phyloP scores from a whole-genome alignment of 164 flowering plant species.

The Umbilicus rupestris region DNA sequence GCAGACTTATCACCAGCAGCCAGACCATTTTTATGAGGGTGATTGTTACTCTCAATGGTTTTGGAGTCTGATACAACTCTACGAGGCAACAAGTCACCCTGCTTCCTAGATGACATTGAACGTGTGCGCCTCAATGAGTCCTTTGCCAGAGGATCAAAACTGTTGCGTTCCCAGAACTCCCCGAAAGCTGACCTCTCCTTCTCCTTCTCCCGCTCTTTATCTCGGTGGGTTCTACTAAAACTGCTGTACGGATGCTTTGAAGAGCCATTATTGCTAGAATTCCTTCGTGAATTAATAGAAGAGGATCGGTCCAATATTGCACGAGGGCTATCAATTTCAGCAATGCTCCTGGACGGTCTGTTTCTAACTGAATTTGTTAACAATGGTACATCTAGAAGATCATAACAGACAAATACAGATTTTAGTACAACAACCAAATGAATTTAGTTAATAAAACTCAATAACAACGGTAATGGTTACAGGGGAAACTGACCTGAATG shows the following conservation, averaged over 20 bases:
- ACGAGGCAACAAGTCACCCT: slow-evolving; percentile 32
- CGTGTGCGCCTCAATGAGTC: slow-evolving; percentile 48
- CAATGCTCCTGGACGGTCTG: slow-evolving; percentile 29
- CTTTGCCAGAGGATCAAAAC: slow-evolving; percentile 34
- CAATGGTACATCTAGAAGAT: slow-evolving; percentile 34
- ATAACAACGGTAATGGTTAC: not conserved
- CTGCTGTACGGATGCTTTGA: slow-evolving; percentile 61
- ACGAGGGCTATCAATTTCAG: slow-evolving; percentile 44
- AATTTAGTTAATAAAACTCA: not conserved
- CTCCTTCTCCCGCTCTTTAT: slow-evolving; percentile 56
- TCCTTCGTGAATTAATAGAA: slow-evolving; percentile 46
- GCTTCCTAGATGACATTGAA: slow-evolving; percentile 49
- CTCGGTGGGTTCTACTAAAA: slow-evolving; percentile 61
- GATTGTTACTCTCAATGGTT: slow-evolving; percentile 16
- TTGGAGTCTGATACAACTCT: slow-evolving; percentile 22
- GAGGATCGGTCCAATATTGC: slow-evolving; percentile 37
- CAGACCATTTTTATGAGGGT: slow-evolving; percentile 21
- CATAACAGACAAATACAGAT: not conserved
- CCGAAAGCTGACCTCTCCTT: slow-evolving; percentile 34
- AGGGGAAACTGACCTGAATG: slow-evolving; percentile 38
- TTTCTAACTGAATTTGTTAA: slow-evolving; percentile 25
- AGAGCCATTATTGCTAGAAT: slow-evolving; percentile 59
- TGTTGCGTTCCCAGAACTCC: slow-evolving; percentile 44
- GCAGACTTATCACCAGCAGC: slow-evolving; percentile 21
- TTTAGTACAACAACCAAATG: not conserved